These are phyloP conservation scores for Penicillium hordei DNA, from an alignment of 2,329 filamentous ascomycete genomes.

Conservation along the genomic window DNA sequence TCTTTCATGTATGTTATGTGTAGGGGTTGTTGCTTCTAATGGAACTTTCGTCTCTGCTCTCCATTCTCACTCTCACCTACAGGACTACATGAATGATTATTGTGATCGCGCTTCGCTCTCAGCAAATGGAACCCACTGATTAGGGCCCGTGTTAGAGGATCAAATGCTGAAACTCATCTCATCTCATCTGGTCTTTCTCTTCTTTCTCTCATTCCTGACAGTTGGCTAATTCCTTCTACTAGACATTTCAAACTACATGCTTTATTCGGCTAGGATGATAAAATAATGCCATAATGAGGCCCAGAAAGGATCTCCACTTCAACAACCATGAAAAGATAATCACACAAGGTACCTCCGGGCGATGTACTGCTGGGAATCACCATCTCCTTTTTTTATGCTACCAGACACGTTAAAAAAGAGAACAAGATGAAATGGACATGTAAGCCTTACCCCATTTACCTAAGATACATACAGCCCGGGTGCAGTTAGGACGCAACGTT, in stretches of 20 bases:
- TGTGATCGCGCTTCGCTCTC: neutral
- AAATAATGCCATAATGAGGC: neutral
- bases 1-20: constrained; percentile 1
- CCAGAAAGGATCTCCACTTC: neutral
- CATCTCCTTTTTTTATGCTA: no score
- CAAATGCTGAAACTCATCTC: neutral
- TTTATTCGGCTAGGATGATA: neutral
- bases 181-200: neutral
- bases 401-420: no score
- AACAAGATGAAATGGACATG: no score
- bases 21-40: neutral
- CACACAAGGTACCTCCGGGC: neutral
- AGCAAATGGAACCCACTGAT: neutral
- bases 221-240: neutral
- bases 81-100: neutral
- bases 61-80: neutral
- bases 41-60: neutral
- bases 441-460: no score
- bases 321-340: neutral
- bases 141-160: neutral
- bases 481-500: no score
- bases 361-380: no score
- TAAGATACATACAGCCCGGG: no score
- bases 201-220: neutral
- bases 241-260: no score